Conservation (phyloP, 208 protist genomes). For the Crithidia brevicula region DNA sequence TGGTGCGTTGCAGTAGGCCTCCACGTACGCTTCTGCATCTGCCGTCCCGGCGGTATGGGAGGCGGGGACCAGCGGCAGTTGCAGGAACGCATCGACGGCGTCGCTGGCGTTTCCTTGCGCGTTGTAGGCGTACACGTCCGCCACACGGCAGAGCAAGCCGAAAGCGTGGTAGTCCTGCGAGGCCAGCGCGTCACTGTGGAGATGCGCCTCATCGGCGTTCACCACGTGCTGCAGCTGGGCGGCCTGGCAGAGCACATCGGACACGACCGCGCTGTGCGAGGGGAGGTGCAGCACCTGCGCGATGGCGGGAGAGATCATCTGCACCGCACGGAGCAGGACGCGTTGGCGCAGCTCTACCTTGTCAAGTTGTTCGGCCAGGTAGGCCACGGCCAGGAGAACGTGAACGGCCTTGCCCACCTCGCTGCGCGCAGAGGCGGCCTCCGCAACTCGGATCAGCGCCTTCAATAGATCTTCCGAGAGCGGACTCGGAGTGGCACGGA, state of each 20-base stretch:
- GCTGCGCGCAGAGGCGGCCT: constrained; percentile 52
- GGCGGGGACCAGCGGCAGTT: constrained; percentile 66
- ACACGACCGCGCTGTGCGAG: constrained; percentile 34
- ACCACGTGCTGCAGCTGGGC: constrained; percentile 43
- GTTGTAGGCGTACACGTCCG: constrained; percentile 53
- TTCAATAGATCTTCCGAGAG: constrained; percentile 56
- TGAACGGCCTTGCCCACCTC: constrained; percentile 59
- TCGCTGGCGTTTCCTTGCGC: constrained; percentile 42
- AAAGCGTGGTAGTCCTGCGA: constrained; percentile 32
- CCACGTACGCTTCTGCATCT: constrained; percentile 30
- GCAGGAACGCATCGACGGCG: constrained; percentile 50
- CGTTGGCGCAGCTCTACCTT: constrained; percentile 25
- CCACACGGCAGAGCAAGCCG: constrained; percentile 55
- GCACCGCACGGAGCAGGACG: constrained; percentile 58
- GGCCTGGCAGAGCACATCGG: constrained; percentile 45
- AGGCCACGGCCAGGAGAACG: constrained; percentile 50
- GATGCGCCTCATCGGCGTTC: constrained; percentile 17
- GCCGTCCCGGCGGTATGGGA: constrained; percentile 21
- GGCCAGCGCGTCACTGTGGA: constrained; percentile 6
- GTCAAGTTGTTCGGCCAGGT: constrained; percentile 34
- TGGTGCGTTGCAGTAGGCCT: constrained; percentile 36
- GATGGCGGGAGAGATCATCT: constrained; percentile 64
- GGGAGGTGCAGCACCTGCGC: constrained; percentile 67
- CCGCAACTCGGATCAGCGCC: constrained; percentile 59
- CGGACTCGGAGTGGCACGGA: constrained; percentile 23